Percentiles rank a stretch among this genome's conserved stretches.
Conservation (phyloP, 2,329 filamentous ascomycete species). For the Tolypocladium album region DNA sequence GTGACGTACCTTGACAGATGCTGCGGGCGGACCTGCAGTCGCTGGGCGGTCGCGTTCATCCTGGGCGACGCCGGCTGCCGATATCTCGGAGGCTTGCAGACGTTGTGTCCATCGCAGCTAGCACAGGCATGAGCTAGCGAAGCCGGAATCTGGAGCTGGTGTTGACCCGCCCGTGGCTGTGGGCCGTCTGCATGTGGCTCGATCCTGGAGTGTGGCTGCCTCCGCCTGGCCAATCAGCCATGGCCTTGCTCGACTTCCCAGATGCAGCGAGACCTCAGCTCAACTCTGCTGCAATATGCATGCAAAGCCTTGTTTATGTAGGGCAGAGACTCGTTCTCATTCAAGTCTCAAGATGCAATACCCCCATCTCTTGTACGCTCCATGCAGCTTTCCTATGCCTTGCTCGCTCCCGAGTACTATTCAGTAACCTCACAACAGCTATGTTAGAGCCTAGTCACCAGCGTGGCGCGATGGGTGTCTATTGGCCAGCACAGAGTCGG, state of each 20-base stretch:
- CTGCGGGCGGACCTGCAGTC: not conserved
- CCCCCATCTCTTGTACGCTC: too few species aligned
- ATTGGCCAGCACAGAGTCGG: too few species aligned
- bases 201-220: not conserved
- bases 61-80: not conserved
- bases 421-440: too few species aligned
- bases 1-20: not conserved
- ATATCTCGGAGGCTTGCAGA: not conserved
- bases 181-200: not conserved
- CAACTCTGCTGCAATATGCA: not conserved
- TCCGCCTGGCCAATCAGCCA: not conserved
- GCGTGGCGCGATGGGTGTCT: too few species aligned
- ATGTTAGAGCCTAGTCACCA: too few species aligned
- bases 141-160: slow-evolving; percentile 7
- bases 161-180: slow-evolving; percentile 11
- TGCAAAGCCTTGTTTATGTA: too few species aligned
- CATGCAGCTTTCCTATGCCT: too few species aligned
- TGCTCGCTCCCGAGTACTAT: too few species aligned
- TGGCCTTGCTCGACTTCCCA: not conserved
- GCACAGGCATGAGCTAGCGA: not conserved
- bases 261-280: too few species aligned
- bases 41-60: not conserved
- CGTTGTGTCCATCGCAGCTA: not conserved
- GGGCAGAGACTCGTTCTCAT: too few species aligned
- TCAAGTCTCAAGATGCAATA: not conserved